phyloP scores from a whole-genome alignment of 2,329 filamentous ascomycete species.

The Cercospora zeina region DNA sequence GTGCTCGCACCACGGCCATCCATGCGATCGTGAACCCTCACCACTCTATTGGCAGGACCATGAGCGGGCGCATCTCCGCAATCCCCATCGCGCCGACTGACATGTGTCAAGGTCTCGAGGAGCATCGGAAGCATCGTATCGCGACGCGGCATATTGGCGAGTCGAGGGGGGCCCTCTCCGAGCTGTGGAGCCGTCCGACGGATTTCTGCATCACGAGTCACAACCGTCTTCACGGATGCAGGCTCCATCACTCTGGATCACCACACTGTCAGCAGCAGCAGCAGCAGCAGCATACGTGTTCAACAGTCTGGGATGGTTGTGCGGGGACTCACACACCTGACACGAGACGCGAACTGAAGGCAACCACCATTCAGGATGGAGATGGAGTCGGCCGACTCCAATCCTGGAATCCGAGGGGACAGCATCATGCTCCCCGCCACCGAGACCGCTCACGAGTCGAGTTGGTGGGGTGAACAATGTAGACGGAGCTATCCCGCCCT shows the following conservation, averaged over 20 bases:
- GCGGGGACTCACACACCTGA: neutral
- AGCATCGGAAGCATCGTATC: neutral
- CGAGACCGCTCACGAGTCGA: neutral
- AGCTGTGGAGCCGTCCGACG: neutral
- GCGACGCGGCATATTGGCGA: neutral
- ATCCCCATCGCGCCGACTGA: neutral
- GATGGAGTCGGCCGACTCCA: neutral
- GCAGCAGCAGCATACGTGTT: neutral
- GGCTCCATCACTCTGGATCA: neutral
- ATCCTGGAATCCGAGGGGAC: neutral
- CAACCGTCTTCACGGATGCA: neutral
- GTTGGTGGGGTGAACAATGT: neutral
- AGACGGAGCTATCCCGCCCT: neutral
- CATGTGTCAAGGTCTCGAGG: slow-evolving; percentile 1
- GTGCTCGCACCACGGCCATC: neutral
- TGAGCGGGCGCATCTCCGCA: neutral
- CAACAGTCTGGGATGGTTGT: neutral
- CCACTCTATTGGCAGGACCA: neutral
- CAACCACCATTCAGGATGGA: neutral
- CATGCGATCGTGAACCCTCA: neutral
- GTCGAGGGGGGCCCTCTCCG: neutral
- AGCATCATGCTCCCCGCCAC: neutral
- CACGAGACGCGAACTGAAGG: neutral
- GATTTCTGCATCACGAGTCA: slow-evolving; percentile 1
- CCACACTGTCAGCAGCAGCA: neutral